Evolutionary conservation across 2,329 filamentous ascomycete species (phyloP), one percentile per base, ranked within the genome.

Genomic region (Cladosporium sp.): DNA sequence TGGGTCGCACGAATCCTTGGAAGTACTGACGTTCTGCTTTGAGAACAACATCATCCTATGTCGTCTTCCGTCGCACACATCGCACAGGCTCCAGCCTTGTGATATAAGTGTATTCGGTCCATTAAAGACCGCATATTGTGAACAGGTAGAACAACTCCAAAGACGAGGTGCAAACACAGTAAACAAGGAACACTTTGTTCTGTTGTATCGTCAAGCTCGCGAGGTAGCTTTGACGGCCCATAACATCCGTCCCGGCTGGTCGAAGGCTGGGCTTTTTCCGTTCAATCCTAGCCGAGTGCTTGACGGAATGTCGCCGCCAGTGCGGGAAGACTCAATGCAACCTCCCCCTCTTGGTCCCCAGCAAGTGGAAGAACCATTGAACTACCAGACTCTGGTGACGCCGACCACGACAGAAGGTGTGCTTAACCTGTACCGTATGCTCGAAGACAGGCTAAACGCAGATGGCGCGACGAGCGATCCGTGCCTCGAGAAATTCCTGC

Each of bases 31-130:
- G 33, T 54, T 46, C 41, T 68, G 59, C 54, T 64, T 66, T 43
- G 54, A 63, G 44, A 65, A 70, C 49, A 65, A 66, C 33, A 69
- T 70, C 40, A 58, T 63, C 33, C 54, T 69, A n/a, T 68, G 59
- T 55, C 62, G 63, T 55, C 52, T 70, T 28, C 62, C 64, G 41
- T 60, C 60, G 35, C 58, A 63, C 49, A 57, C 61, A 18, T 61
- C 61, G 49, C 34, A 69, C 48, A 58, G 61, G 43, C 57, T 64
- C 9, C 56, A 67, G 56, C 64, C 64, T 35, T 66, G 59, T 56
- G 53, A 71, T 32, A 42, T 58, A 13, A 37, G 16, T 2, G 53
- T 58, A 1, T 57, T 59, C 19, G 50, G 9, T 5, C 42, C 55
- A 41, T 11, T 56, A 4, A 45, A 45, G 16, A 2, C 18, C 3